Percentiles rank a stretch among this genome's conserved stretches.
Evolutionary conservation across 257 asterid species (phyloP).

Genomic region (Fraxinus quadrangulata): DNA sequence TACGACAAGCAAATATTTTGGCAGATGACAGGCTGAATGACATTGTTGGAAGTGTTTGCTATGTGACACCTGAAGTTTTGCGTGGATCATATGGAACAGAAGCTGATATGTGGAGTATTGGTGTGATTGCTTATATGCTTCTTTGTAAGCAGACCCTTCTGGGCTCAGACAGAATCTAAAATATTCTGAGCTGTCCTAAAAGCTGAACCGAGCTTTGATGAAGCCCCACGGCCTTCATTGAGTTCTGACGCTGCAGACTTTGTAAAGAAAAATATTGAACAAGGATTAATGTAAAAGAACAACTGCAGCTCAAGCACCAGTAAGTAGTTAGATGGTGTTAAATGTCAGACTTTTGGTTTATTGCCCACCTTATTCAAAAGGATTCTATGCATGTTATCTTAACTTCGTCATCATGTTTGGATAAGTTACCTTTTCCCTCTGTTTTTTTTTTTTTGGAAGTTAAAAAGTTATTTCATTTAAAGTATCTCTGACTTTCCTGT

Average conservation of each 20-base stretch:
- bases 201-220: constrained; percentile 53
- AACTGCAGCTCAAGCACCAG: constrained; percentile 61
- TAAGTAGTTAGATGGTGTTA: constrained; percentile 23
- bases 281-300: constrained; percentile 57
- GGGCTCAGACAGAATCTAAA: constrained; percentile 78
- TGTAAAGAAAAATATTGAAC: constrained; percentile 49
- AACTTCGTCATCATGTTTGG: neutral
- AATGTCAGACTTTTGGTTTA: neutral
- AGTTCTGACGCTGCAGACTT: constrained; percentile 52
- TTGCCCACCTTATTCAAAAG: neutral
- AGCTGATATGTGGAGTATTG: constrained; percentile 85
- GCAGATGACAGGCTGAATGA: constrained; percentile 73
- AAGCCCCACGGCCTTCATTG: constrained; percentile 55
- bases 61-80: constrained; percentile 77
- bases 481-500: too few relatives aligned
- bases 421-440: neutral
- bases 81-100: constrained; percentile 72
- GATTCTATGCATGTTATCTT: neutral
- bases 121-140: constrained; percentile 75
- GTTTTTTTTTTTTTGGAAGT: too few relatives aligned
- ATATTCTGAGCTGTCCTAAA: constrained; percentile 64
- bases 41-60: constrained; percentile 80
- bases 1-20: constrained; percentile 21
- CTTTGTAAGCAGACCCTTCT: constrained; percentile 76
- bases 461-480: too few relatives aligned